phyloP scores from a whole-genome alignment of 2,329 filamentous ascomycete species.

The Talaromyces islandicus region DNA sequence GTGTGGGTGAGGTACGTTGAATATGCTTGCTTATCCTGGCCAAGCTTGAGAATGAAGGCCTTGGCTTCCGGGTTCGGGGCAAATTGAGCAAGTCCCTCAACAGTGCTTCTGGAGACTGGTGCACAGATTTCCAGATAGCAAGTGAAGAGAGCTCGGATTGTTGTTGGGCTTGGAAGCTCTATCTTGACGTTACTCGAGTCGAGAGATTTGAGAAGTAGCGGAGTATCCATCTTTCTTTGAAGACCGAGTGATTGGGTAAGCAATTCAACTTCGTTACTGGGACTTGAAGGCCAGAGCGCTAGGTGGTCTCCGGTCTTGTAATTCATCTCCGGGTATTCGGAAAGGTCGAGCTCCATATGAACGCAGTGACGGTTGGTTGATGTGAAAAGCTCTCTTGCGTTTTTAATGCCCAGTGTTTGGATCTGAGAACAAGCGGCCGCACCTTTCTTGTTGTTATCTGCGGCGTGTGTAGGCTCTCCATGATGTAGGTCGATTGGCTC shows the following conservation, averaged over 20 bases:
- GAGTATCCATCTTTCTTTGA: background rate
- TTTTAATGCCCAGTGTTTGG: background rate
- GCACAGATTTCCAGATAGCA: conserved; percentile 93
- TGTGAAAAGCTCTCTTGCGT: background rate
- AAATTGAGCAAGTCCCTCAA: conserved; percentile 75
- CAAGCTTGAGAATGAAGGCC: conserved; percentile 73
- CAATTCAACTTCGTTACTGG: background rate
- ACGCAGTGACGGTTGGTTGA: background rate
- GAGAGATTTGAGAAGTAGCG: background rate
- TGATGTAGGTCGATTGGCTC: background rate
- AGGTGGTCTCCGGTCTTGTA: conserved; percentile 3
- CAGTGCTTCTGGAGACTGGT: conserved; percentile 84
- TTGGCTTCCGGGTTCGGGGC: conserved; percentile 73
- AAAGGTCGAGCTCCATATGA: background rate
- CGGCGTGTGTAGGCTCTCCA: background rate
- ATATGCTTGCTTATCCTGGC: conserved; percentile 81
- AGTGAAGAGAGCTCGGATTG: conserved; percentile 74
- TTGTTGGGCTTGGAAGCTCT: conserved; percentile 73
- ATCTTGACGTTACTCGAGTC: background rate
- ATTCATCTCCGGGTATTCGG: background rate
- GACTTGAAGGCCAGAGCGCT: background rate
- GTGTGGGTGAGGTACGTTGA: conserved; percentile 66
- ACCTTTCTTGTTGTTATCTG: background rate
- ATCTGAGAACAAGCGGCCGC: background rate
- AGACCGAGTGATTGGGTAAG: background rate